A percentile compares a stretch with the other conserved stretches of the same genome.
These are phyloP conservation scores for Aquanectria penicillioides DNA, from an alignment of 2,329 filamentous ascomycete species.

Conservation along the genomic window DNA sequence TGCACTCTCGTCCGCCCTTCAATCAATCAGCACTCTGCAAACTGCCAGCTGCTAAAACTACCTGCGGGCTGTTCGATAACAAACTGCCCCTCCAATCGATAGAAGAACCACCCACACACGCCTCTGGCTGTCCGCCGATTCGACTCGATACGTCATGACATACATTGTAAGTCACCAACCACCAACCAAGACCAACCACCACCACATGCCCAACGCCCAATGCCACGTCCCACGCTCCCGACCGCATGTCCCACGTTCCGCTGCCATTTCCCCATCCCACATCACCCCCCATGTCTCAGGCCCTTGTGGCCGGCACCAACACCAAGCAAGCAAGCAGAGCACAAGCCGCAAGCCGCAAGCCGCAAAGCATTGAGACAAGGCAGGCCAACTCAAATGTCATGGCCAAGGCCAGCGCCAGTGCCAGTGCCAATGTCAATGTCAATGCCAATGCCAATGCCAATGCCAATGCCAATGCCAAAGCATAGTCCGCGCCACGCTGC, in stretches of 20 bases:
- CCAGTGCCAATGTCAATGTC: too few relatives aligned
- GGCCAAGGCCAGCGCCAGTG: background rate
- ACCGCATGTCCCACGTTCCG: slow-evolving; percentile 37
- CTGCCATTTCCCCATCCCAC: slow-evolving; percentile 6
- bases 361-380: too few relatives aligned
- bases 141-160: slow-evolving; percentile 50
- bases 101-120: slow-evolving; percentile 4
- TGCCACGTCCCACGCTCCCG: slow-evolving; percentile 31
- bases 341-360: background rate
- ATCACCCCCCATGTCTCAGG: slow-evolving; percentile 18
- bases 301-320: slow-evolving; percentile 20
- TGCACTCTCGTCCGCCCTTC: too few relatives aligned
- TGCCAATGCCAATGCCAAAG: background rate
- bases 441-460: too few relatives aligned
- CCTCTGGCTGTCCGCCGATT: slow-evolving; percentile 27
- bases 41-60: background rate
- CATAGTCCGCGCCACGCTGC: too few relatives aligned
- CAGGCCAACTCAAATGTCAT: too few relatives aligned
- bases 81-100: slow-evolving; percentile 33
- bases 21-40: background rate
- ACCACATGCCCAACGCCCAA: slow-evolving; percentile 20
- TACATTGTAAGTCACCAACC: slow-evolving; percentile 50
- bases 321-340: background rate
- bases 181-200: slow-evolving; percentile 25
- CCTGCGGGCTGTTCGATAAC: slow-evolving; percentile 13